phyloP scores from a whole-genome alignment of 106 monocot species.

The Posidonia australis region DNA sequence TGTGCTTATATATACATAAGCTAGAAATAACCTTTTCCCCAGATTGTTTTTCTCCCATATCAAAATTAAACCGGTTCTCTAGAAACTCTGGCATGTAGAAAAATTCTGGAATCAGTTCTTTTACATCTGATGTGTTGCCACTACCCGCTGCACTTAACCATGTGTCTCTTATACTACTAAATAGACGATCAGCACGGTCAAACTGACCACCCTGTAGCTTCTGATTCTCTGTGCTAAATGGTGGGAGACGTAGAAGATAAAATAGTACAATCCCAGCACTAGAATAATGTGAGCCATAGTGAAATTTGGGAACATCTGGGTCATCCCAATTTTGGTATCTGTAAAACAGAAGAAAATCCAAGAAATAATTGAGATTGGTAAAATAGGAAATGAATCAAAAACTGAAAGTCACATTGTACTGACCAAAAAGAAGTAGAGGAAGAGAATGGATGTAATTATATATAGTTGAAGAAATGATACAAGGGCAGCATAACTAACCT shows the following conservation, averaged over 20 bases:
- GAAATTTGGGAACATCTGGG: conserved; percentile 97
- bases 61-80: conserved; percentile 75
- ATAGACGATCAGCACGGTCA: conserved; percentile 94
- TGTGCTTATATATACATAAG: too few species aligned
- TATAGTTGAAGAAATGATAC: too few species aligned
- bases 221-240: conserved; percentile 86
- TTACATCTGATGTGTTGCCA: conserved; percentile 97
- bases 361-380: too few species aligned
- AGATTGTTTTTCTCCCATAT: conserved; percentile 94
- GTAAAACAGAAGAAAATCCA: too few species aligned
- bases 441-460: too few species aligned
- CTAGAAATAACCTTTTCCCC: conserved; percentile 87
- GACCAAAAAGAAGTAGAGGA: too few species aligned
- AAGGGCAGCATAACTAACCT: too few species aligned
- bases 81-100: conserved; percentile 97
- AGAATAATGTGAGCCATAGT: conserved; percentile 98
- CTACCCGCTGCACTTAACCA: conserved; percentile 94
- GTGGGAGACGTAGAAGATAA: conserved; percentile 85
- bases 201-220: conserved; percentile 95
- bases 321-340: conserved; percentile 99
- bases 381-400: too few species aligned
- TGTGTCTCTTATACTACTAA: conserved; percentile 83
- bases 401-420: too few species aligned
- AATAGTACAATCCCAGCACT: conserved; percentile 98
- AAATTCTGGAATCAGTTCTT: conserved; percentile 94